Evolutionary conservation across 495 filamentous ascomycete species (phyloP).

Genomic region (Hypoxylon subgilvum): DNA sequence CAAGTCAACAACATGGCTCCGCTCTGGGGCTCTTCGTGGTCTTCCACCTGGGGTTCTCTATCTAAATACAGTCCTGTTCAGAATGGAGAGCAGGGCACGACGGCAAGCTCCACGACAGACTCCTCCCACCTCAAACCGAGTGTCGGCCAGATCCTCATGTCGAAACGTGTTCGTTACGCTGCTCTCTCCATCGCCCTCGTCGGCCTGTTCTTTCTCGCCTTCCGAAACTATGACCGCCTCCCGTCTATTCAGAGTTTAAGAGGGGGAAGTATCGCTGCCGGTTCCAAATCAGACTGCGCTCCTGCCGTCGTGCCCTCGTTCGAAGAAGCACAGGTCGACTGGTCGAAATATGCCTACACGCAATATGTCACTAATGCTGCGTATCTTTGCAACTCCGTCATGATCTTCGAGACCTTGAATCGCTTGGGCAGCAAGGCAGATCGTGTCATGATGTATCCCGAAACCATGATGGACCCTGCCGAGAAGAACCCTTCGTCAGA

Average conservation of each 20-base stretch:
- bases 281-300: conserved; percentile 37
- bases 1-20: conserved; percentile 36
- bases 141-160: conserved; percentile 40
- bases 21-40: conserved; percentile 41
- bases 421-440: conserved; percentile 67
- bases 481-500: conserved; percentile 47
- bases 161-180: conserved; percentile 41
- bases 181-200: conserved; percentile 31
- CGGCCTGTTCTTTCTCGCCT: conserved; percentile 38
- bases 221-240: conserved; percentile 42
- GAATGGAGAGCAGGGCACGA: conserved; percentile 27
- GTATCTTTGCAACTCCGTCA: conserved; percentile 77
- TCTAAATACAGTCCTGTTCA: conserved; percentile 36
- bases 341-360: conserved; percentile 70
- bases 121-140: conserved; percentile 41
- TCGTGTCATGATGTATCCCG: conserved; percentile 70
- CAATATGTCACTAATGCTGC: conserved; percentile 72
- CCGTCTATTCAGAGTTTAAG: conserved; percentile 38
- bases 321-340: conserved; percentile 50
- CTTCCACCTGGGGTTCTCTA: conserved; percentile 37
- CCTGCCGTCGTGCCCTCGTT: conserved; percentile 36
- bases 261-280: conserved; percentile 9
- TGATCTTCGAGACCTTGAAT: conserved; percentile 72
- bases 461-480: conserved; percentile 52
- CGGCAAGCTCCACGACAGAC: conserved; percentile 20